phyloP scores from a whole-genome alignment of 2,329 filamentous ascomycete species.

The Fusarium virguliforme region DNA sequence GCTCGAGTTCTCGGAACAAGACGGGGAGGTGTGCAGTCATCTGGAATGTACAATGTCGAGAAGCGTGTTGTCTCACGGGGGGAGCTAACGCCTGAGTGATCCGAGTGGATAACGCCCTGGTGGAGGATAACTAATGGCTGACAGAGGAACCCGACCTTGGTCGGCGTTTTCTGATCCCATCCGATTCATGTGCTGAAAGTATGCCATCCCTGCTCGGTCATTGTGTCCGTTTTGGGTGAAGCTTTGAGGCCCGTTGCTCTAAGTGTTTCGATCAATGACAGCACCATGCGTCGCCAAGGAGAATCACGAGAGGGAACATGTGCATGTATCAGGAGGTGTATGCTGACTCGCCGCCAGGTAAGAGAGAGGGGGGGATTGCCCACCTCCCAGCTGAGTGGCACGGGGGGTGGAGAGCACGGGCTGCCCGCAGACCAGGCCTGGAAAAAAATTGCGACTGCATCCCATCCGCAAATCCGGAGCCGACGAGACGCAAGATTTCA shows the following conservation, averaged over 20 bases:
- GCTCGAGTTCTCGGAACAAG: not conserved
- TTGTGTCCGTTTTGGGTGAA: not conserved
- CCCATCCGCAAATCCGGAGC: not conserved
- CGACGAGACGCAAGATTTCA: conserved; percentile 13
- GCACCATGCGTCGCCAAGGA: conserved; percentile 7
- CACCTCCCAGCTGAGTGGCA: conserved; percentile 14
- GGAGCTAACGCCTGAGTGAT: not conserved
- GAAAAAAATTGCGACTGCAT: not conserved
- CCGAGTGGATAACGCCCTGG: conserved; percentile 1
- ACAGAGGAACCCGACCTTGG: conserved; percentile 7
- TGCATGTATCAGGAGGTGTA: not conserved
- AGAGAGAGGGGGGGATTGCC: not conserved
- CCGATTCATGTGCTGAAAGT: conserved; percentile 11
- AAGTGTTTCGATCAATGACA: conserved; percentile 6
- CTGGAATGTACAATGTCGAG: not conserved
- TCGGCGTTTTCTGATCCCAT: conserved; percentile 12
- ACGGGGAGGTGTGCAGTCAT: not conserved
- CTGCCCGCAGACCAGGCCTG: not conserved
- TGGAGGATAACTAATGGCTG: conserved; percentile 11
- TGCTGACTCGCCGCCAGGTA: not conserved
- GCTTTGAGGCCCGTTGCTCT: conserved; percentile 8
- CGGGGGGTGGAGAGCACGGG: conserved; percentile 1
- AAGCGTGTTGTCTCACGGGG: conserved; percentile 10
- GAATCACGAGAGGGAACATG: not conserved
- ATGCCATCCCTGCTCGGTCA: conserved; percentile 12